Percentiles rank a stretch among this genome's conserved stretches.
Conservation (phyloP, 805 yeast species). For the Blastobotrys parvus region DNA sequence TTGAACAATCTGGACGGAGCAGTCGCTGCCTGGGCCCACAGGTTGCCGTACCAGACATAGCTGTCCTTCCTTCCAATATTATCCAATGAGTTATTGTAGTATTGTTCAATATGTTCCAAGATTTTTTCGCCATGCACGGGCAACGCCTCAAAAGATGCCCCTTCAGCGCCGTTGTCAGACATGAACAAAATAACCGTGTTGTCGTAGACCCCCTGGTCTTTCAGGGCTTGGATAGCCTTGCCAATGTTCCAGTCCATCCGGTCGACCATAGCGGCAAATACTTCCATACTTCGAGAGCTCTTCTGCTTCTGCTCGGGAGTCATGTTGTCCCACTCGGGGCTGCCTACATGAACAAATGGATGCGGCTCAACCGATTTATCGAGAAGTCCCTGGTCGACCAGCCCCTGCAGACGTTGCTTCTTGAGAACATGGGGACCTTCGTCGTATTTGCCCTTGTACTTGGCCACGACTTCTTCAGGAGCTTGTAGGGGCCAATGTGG, state of each 20-base stretch:
- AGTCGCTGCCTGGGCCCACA: constrained; percentile 58
- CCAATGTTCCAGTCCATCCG: constrained; percentile 46
- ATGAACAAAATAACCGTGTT: constrained; percentile 51
- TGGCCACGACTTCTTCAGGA: constrained; percentile 38
- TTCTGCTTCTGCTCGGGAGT: constrained; percentile 30
- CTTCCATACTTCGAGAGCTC: constrained; percentile 43
- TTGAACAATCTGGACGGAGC: constrained; percentile 48
- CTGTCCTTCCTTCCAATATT: constrained; percentile 43
- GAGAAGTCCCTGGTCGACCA: constrained; percentile 39
- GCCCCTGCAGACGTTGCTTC: constrained; percentile 32
- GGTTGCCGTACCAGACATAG: constrained; percentile 45
- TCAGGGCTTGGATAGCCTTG: constrained; percentile 36
- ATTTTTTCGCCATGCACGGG: constrained; percentile 33
- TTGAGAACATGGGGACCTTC: constrained; percentile 42
- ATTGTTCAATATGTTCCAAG: constrained; percentile 22
- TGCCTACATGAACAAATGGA: constrained; percentile 18
- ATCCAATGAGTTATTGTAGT: constrained; percentile 36
- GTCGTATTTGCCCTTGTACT: constrained; percentile 41
- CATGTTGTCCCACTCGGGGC: constrained; percentile 39
- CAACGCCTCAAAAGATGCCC: constrained; percentile 48
- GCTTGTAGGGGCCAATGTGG: constrained; percentile 67
- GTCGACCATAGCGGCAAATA: constrained; percentile 60
- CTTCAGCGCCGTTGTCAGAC: constrained; percentile 62
- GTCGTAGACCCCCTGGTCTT: constrained; percentile 38
- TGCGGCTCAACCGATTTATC: constrained; percentile 34